Evolutionary conservation across 2,329 filamentous ascomycete species (phyloP), one percentile per base, ranked within the genome.

Genomic region (Nothopassalora personata): DNA sequence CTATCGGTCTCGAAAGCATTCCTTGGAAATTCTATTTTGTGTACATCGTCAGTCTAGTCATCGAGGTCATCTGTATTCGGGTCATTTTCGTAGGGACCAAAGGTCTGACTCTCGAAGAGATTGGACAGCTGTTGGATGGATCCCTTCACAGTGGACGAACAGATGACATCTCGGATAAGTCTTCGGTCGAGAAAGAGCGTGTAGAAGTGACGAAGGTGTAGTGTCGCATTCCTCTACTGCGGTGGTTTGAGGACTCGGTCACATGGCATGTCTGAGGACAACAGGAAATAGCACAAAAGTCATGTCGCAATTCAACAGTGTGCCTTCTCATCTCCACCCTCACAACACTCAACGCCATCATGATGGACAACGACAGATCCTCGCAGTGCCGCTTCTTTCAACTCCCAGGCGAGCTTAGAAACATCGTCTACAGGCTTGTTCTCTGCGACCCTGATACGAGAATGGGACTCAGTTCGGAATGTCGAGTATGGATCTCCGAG

Each of bases 1-100:
- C 75, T 4, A 70, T 78, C 19, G 75, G 73, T 5, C 68, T 77
- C 23, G 64, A 69, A 2, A 58, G 61, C 7, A 68, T 78, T 7
- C 60, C 60, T 2, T 77, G 75, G 76, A 76, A 74, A 62, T 77
- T 75, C 59, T 78, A 77, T 64, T 74, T 77, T 46, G 73, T 34
- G 31, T 76, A 77, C 59, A 74, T 74, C 28, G 71, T 65, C 50
- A 66, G 68, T 8, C 64, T 71, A 3, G 49, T 60, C 1, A 57
- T 58, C n/a, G 58, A 59, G 59, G 60, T 63, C 34, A 51, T 60
- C 4, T 58, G 50, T 18, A 66, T 66, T 23, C 66, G 36, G 15
- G 39, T 49, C 23, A 9, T 60, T 5, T 56, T 56, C 27, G 18
- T 39, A 19, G 53, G 53, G 28, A 60, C 53, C 7, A 52, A 33